phyloP scores from a whole-genome alignment of 257 asterid species.

The Solanum tacnaense region DNA sequence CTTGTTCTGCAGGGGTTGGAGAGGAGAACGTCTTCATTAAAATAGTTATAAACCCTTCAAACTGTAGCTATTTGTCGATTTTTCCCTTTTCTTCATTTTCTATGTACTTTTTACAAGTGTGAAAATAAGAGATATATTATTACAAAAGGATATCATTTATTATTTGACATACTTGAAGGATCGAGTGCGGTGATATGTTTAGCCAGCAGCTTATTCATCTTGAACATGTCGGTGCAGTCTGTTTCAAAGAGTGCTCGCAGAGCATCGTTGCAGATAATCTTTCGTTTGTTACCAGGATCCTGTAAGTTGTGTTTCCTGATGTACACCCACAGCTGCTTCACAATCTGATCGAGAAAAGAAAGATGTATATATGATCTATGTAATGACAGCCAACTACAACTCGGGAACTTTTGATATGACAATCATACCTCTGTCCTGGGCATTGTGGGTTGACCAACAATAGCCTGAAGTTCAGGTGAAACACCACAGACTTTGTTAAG shows the following conservation, averaged over 20 bases:
- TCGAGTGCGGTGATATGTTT: conserved; percentile 67
- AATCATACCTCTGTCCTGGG: conserved; percentile 76
- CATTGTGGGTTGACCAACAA: conserved; percentile 73
- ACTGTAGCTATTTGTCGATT: neutral
- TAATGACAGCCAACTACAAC: neutral
- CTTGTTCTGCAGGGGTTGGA: conserved; percentile 26
- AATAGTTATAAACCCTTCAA: neutral
- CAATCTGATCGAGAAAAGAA: conserved; percentile 27
- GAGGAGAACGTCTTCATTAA: neutral
- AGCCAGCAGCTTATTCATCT: conserved; percentile 86
- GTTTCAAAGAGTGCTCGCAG: conserved; percentile 62
- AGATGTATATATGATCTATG: neutral
- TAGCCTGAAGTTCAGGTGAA: conserved; percentile 72
- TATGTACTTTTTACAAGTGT: neutral
- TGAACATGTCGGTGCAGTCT: conserved; percentile 80
- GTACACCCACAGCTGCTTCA: conserved; percentile 70
- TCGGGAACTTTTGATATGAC: neutral
- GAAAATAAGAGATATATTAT: neutral
- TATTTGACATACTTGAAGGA: conserved; percentile 37
- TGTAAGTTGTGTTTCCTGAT: conserved; percentile 73
- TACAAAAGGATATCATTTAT: neutral
- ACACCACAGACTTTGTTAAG: conserved; percentile 80
- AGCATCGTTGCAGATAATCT: conserved; percentile 63
- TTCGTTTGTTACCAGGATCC: conserved; percentile 69
- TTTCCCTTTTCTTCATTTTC: neutral